Conservation (phyloP, 108 stramenopile species). For the Asterionellopsis glacialis region DNA sequence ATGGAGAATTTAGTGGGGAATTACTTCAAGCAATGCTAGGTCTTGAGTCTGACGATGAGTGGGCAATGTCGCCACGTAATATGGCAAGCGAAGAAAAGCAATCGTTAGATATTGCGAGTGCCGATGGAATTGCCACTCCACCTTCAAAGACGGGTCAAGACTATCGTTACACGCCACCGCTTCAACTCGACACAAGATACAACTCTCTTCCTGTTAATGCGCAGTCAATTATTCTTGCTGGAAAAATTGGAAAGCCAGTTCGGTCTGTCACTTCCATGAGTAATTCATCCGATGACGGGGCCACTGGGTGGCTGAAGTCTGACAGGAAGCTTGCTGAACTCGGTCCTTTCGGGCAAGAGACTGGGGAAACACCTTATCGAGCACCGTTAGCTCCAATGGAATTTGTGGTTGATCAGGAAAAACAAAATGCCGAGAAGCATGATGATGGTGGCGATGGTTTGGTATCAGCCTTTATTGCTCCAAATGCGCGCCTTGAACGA, state of each 20-base stretch:
- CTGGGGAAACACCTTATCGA: background rate
- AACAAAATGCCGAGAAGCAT: background rate
- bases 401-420: slow-evolving; percentile 28
- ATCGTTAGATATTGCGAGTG: background rate
- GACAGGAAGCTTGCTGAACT: background rate
- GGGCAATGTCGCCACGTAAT: background rate
- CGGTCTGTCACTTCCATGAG: slow-evolving; percentile 6
- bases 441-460: background rate
- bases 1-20: slow-evolving; percentile 75
- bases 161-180: slow-evolving; percentile 3
- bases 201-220: slow-evolving; percentile 14
- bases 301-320: background rate
- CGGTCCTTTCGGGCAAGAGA: background rate
- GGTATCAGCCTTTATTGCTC: slow-evolving; percentile 39
- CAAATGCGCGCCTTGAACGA: slow-evolving; percentile 64
- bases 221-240: slow-evolving; percentile 37
- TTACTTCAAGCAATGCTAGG: slow-evolving; percentile 85
- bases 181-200: slow-evolving; percentile 8
- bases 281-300: background rate
- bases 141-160: background rate
- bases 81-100: background rate
- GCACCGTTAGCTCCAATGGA: slow-evolving; percentile 3
- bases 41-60: slow-evolving; percentile 2
- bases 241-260: slow-evolving; percentile 35
- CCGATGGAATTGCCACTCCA: no score